Evolutionary conservation across 2,329 filamentous ascomycete species (phyloP).

Genomic region (Hansfordia pulvinata): DNA sequence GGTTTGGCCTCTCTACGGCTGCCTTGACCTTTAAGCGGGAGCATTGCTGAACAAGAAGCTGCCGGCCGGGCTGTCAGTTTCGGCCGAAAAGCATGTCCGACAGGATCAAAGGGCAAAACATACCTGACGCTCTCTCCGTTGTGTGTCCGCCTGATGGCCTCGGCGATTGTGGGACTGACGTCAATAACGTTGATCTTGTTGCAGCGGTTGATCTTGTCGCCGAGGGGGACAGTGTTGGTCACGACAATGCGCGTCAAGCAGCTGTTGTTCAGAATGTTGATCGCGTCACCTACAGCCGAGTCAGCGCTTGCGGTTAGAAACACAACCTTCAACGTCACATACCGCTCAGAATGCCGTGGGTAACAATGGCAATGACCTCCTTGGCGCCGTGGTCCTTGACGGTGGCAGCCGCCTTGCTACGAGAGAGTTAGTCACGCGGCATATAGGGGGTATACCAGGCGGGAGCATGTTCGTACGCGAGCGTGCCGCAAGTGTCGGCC

Average conservation of each 20-base stretch:
- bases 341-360: constrained; percentile 65
- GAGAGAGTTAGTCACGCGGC: constrained; percentile 22
- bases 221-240: constrained; percentile 67
- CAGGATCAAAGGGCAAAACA: too few species aligned
- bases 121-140: constrained; percentile 48
- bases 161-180: constrained; percentile 56
- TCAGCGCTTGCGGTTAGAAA: not conserved
- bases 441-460: not conserved
- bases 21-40: constrained; percentile 9
- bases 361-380: constrained; percentile 88
- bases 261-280: constrained; percentile 58
- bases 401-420: constrained; percentile 70
- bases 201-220: constrained; percentile 59
- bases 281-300: constrained; percentile 42
- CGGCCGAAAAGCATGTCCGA: too few species aligned
- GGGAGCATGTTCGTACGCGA: constrained; percentile 11
- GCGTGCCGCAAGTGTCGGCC: constrained; percentile 87
- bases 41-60: constrained; percentile 20
- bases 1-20: too few species aligned
- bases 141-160: constrained; percentile 43
- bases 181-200: constrained; percentile 63
- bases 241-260: constrained; percentile 58
- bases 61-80: too few species aligned
- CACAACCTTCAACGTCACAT: not conserved
- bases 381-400: constrained; percentile 77